A percentile compares a stretch with the other conserved stretches of the same genome.
phyloP scores from a whole-genome alignment of 306 rosid species.

The Trifolium subterraneum region DNA sequence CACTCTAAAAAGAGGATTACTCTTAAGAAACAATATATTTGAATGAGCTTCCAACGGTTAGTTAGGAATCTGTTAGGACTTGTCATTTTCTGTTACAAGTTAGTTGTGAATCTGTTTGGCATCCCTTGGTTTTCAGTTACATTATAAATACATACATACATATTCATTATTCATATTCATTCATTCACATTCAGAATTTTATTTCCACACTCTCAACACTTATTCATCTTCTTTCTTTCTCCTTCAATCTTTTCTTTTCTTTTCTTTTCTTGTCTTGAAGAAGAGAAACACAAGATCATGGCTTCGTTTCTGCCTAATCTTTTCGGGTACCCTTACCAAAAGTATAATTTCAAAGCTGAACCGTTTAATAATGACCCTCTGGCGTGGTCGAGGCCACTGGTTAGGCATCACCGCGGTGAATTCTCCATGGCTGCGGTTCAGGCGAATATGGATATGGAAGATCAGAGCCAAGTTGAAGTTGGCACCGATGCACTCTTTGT shows the following conservation, averaged over 20 bases:
- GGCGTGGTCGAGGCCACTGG: background rate
- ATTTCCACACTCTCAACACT: background rate
- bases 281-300: background rate
- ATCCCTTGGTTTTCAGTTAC: background rate
- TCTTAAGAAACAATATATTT: too few species aligned
- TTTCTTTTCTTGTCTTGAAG: background rate
- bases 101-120: too few species aligned
- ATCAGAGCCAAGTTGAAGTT: background rate
- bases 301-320: background rate
- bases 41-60: too few species aligned
- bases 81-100: background rate
- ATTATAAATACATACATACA: too few species aligned
- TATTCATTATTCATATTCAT: background rate
- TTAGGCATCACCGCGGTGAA: background rate
- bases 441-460: background rate
- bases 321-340: background rate
- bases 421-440: slow-evolving; percentile 18
- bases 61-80: background rate
- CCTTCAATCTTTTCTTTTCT: background rate
- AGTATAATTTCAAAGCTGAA: background rate
- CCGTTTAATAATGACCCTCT: background rate
- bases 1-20: too few species aligned
- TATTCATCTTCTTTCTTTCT: background rate
- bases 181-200: background rate
- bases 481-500: background rate